These are phyloP conservation scores for Diplosphaera chodatii DNA, from an alignment of 139 green algal species.

Conservation along the genomic window DNA sequence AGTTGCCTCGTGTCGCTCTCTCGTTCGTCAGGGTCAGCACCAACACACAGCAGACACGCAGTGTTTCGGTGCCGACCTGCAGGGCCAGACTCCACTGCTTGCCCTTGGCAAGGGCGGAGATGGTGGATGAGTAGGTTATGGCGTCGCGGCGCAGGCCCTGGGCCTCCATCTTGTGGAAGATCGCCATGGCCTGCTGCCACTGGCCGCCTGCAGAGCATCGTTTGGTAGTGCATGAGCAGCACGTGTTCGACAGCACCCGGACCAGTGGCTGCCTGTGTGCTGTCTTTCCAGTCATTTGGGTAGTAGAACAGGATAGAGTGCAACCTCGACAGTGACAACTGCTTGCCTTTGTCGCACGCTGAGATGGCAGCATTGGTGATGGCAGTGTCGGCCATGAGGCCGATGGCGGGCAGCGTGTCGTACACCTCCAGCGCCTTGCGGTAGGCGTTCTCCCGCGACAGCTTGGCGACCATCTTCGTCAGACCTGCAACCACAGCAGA, in stretches of 20 bases:
- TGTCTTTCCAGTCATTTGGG: too few species aligned
- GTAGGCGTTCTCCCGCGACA: constrained; percentile 81
- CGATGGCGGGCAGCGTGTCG: constrained; percentile 57
- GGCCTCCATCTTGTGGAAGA: constrained; percentile 67
- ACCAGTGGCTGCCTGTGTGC: too few species aligned
- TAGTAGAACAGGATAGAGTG: too few species aligned
- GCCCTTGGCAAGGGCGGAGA: constrained; percentile 76
- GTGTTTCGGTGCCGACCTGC: too few species aligned
- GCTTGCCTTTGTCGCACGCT: constrained; percentile 81
- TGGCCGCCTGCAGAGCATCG: constrained; percentile 41
- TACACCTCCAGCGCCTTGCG: constrained; percentile 78
- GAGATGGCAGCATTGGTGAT: constrained; percentile 85
- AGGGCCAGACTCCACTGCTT: constrained; percentile 66
- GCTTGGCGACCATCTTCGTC: constrained; percentile 78
- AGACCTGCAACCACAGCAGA: constrained; percentile 45
- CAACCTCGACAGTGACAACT: too few species aligned
- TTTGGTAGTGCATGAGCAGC: too few species aligned
- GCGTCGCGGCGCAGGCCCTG: constrained; percentile 63
- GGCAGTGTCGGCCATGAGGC: constrained; percentile 72
- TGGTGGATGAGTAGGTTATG: constrained; percentile 85
- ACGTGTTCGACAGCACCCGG: too few species aligned
- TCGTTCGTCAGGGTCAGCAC: too few species aligned
- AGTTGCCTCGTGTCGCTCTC: too few species aligned
- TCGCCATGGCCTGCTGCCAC: constrained; percentile 66
- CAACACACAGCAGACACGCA: too few species aligned